Evolutionary conservation across 1,139 yeast species (phyloP), one percentile per base, ranked within the genome.

Genomic region (Yamadazyma dushanensis): DNA sequence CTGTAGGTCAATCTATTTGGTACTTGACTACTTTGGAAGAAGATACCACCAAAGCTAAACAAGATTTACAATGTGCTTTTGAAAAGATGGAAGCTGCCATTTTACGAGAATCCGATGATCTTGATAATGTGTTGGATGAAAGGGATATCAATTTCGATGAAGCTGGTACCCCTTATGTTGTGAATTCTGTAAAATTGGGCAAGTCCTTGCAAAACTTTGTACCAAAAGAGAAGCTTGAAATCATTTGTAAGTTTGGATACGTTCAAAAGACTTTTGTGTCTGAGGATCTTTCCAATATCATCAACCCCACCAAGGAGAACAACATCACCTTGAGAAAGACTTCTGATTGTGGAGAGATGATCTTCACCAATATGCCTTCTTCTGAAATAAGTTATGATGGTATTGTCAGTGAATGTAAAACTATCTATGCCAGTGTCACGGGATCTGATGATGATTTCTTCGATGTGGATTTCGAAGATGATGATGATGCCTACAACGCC

Each of bases 401-500:
- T 19, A 76, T 85, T 8, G 78, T 90, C 17, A 78, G 89, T 6
- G 92, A 87, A 43, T 89, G 90, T n/a, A 82, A 80, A 52, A 66
- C 76, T 16, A 58, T 90, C 29, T 92, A 86, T 57, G 80, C 78
- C 40, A 70, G 75, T 42, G 78, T 90, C 44, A 94, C 94, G 4
- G 97, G 97, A 3, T 77, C 95, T 4, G 95, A 86, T 54, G 97
- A 90, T 49, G 97, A 90, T 59, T 90, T 90, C 62, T 90, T 90
- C 53, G 96, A 88, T 59, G 88, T 90, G 23, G 97, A 90, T 60
- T 90, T 90, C 55, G 97, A 90, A 61, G 97, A 90, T 56, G 96
- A 89, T 15, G 96, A 86, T 36, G 92, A 83, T 29, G 54, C 50
- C 26, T 50, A 50, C 32, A 52, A 46, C 43, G 44, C 40, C 24